These are phyloP conservation scores for Leccinum barrowsii DNA, from an alignment of 768 basidiomycete genomes.

Conservation along the genomic window DNA sequence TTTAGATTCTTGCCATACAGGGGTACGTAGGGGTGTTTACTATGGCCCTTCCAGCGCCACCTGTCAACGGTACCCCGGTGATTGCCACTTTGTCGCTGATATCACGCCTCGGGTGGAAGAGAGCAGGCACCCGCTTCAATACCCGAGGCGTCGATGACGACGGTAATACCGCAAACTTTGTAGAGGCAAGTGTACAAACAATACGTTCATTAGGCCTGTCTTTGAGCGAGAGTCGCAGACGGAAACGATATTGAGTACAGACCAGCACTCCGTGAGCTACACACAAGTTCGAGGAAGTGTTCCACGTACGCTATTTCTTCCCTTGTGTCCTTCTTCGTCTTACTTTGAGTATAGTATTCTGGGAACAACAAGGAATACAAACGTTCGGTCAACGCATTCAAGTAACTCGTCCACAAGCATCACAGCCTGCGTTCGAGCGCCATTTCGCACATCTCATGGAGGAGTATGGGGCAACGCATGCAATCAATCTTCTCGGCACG, in stretches of 20 bases:
- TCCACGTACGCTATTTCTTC: conserved; percentile 59
- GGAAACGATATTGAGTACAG: conserved; percentile 84
- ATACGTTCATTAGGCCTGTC: conserved; percentile 2
- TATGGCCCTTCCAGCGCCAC: conserved; percentile 72
- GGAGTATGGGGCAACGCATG: conserved; percentile 82
- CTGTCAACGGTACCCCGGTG: conserved; percentile 66
- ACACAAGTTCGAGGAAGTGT: conserved; percentile 94
- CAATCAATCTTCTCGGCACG: conserved; percentile 85
- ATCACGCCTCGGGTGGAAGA: conserved; percentile 87
- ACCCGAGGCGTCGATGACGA: conserved; percentile 95
- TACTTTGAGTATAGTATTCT: conserved; percentile 66
- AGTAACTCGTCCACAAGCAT: conserved; percentile 91
- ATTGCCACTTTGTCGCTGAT: conserved; percentile 78
- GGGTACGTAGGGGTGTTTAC: conserved; percentile 87
- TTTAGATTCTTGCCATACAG: conserved; percentile 85
- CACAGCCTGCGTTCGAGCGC: conserved; percentile 94
- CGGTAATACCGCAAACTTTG: conserved; percentile 93
- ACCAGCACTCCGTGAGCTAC: conserved; percentile 87
- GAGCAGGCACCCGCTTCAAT: conserved; percentile 96
- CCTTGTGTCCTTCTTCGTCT: conserved; percentile 2
- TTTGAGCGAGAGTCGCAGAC: conserved; percentile 50
- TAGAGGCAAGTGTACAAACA: conserved; percentile 59
- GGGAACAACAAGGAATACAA: conserved; percentile 96
- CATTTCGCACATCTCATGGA: conserved; percentile 86
- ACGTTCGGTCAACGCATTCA: conserved; percentile 94